A percentile compares a stretch with the other conserved stretches of the same genome.
These are phyloP conservation scores for Phytophthora palmivora DNA, from an alignment of 352 stramenopile species.

Conservation along the genomic window DNA sequence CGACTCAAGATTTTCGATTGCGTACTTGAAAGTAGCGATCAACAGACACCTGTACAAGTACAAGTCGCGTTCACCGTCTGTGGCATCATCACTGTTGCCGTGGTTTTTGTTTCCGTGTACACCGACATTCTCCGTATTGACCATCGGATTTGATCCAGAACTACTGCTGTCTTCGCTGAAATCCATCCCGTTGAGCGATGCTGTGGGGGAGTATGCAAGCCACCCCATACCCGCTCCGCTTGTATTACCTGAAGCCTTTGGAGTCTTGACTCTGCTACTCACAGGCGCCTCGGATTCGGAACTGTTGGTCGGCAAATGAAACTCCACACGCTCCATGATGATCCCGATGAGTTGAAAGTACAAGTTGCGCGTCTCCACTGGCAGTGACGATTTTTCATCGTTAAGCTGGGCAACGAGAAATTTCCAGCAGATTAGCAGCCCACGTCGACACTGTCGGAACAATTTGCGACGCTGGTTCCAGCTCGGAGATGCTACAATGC, in stretches of 20 bases:
- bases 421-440: slow-evolving; percentile 74
- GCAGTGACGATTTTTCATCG: slow-evolving; percentile 40
- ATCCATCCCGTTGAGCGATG: slow-evolving; percentile 30
- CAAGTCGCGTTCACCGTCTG: slow-evolving; percentile 59
- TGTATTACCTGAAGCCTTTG: slow-evolving; percentile 15
- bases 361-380: slow-evolving; percentile 52
- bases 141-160: slow-evolving; percentile 13
- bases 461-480: slow-evolving; percentile 43
- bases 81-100: slow-evolving; percentile 35
- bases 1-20: slow-evolving; percentile 64
- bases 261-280: slow-evolving; percentile 18
- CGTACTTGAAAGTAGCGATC: slow-evolving; percentile 82
- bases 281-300: slow-evolving; percentile 5
- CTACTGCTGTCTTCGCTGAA: slow-evolving; percentile 18
- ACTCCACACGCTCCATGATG: slow-evolving; percentile 75
- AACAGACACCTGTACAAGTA: slow-evolving; percentile 73
- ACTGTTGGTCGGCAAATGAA: slow-evolving; percentile 46
- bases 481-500: slow-evolving; percentile 6
- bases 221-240: slow-evolving; percentile 29
- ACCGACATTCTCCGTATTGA: slow-evolving; percentile 30
- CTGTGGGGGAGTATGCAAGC: slow-evolving; percentile 40
- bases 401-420: slow-evolving; percentile 68
- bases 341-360: slow-evolving; percentile 72
- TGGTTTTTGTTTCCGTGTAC: slow-evolving; percentile 8
- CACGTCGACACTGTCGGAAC: slow-evolving; percentile 66